Percentiles rank a stretch among this genome's conserved stretches.
Evolutionary conservation across 202 grass and related monocot species (phyloP).

Genomic region (Alloteropsis angusta): DNA sequence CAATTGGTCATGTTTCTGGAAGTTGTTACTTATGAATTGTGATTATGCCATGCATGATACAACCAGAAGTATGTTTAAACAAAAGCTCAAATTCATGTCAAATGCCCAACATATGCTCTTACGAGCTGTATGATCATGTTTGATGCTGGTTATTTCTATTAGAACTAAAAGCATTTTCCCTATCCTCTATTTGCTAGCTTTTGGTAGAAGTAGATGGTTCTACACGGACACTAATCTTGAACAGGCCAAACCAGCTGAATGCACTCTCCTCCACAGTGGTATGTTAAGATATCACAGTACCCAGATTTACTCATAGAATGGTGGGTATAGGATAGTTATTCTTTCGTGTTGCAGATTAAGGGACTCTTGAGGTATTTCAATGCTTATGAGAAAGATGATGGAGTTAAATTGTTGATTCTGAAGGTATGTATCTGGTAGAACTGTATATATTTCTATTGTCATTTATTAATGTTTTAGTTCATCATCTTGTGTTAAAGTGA

Average conservation of each 20-base stretch:
- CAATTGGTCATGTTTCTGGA: neutral
- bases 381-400: conserved; percentile 44
- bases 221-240: conserved; percentile 59
- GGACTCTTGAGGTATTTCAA: conserved; percentile 45
- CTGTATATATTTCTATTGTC: neutral
- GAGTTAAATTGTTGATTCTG: conserved; percentile 73
- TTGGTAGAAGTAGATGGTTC: conserved; percentile 62
- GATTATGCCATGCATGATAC: neutral
- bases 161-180: neutral
- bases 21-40: neutral
- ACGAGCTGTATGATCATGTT: neutral
- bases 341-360: conserved; percentile 48
- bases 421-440: conserved; percentile 54
- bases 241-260: conserved; percentile 78
- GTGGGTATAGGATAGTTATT: neutral
- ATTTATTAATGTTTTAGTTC: neutral
- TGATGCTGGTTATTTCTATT: neutral
- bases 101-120: neutral
- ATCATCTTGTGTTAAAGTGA: neutral
- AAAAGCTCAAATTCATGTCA: neutral
- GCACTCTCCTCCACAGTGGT: conserved; percentile 72
- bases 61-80: too few relatives aligned
- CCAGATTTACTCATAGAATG: neutral
- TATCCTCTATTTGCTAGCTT: conserved; percentile 36
- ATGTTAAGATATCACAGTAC: neutral